A percentile compares a stretch with the other conserved stretches of the same genome.
phyloP scores from a whole-genome alignment of 208 protist genomes.

The Angomonas ambiguus region DNA sequence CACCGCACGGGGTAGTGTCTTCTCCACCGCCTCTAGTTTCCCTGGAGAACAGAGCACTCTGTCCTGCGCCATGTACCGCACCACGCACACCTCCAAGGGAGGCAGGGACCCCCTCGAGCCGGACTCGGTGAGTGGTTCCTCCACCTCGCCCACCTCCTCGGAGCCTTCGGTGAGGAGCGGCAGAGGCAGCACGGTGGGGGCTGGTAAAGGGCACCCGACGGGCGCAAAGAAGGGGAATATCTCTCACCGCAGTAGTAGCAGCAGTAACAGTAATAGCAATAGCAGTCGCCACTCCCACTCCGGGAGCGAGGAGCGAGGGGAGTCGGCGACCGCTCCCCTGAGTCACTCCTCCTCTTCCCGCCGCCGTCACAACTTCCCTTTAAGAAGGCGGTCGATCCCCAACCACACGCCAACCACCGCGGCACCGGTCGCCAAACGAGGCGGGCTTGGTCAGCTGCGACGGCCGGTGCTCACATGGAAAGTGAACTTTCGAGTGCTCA shows the following conservation, averaged over 20 bases:
- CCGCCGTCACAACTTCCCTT: not conserved
- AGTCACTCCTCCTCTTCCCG: not conserved
- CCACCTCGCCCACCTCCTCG: too few relatives aligned
- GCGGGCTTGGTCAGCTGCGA: not conserved
- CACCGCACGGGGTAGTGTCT: not conserved
- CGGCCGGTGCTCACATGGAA: constrained; percentile 36
- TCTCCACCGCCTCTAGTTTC: not conserved
- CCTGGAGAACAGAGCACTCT: not conserved
- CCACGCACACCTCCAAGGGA: not conserved
- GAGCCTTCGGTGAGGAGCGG: too few relatives aligned
- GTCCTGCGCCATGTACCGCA: not conserved
- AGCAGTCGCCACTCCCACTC: not conserved
- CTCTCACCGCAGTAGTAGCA: not conserved
- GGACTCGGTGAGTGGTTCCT: not conserved
- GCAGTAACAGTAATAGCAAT: not conserved
- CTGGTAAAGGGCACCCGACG: too few relatives aligned
- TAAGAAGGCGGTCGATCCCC: not conserved
- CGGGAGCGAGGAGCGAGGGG: not conserved
- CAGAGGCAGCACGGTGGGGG: too few relatives aligned
- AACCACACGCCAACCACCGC: not conserved
- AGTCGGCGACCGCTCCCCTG: not conserved
- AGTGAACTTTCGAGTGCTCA: constrained; percentile 22
- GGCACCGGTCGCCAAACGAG: not conserved
- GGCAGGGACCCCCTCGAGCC: not conserved
- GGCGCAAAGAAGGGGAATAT: not conserved